Conservation (phyloP, 192 early-diverging fungal species). For the Coemansia sp. region DNA sequence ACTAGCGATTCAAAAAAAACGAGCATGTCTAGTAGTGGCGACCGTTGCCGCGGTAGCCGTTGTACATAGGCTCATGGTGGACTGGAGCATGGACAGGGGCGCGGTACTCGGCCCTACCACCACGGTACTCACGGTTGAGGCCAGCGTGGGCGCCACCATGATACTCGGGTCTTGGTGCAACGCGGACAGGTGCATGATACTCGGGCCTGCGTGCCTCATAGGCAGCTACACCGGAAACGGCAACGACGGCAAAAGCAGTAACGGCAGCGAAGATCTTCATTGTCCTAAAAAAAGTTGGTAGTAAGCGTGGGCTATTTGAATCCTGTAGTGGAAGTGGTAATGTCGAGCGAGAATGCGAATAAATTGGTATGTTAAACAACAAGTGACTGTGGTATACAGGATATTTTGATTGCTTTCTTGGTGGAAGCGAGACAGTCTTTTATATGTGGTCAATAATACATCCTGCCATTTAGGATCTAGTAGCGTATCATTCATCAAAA, state of each 20-base stretch:
- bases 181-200: constrained; percentile 14
- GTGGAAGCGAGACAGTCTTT: background rate
- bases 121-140: constrained; percentile 10
- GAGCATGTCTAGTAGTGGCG: background rate
- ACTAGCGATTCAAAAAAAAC: background rate
- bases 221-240: constrained; percentile 24
- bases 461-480: background rate
- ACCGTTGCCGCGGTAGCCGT: background rate
- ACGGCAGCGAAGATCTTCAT: constrained; percentile 41
- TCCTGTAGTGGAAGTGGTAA: background rate
- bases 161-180: constrained; percentile 15
- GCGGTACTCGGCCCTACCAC: constrained; percentile 11
- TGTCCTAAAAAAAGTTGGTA: constrained; percentile 8
- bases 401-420: constrained; percentile 1
- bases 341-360: background rate
- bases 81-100: constrained; percentile 6
- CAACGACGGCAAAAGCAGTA: constrained; percentile 28
- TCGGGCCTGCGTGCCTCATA: constrained; percentile 28
- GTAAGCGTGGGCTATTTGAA: background rate
- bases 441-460: background rate
- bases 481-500: background rate
- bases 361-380: background rate
- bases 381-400: constrained; percentile 8
- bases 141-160: constrained; percentile 13
- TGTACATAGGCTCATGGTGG: constrained; percentile 22